Evolutionary conservation across 2,329 filamentous ascomycete species (phyloP), one percentile per base, ranked within the genome.

Genomic region (Fusarium humuli): DNA sequence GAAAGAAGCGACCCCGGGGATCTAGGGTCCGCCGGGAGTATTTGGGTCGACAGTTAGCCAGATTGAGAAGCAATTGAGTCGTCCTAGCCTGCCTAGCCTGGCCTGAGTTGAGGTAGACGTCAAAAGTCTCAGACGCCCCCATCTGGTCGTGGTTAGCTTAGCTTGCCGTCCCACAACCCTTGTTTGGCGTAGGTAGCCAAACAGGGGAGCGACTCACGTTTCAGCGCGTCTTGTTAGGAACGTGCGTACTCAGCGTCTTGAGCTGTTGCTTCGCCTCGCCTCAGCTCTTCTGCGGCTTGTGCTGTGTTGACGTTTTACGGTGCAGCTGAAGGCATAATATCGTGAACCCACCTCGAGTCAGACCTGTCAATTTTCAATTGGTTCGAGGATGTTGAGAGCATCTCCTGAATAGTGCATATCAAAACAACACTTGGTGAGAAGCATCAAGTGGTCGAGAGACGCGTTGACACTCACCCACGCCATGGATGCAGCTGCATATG

Each of bases 181-280:
- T 61, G 56, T 55, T 55, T 60, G 69, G 61, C 46, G 73, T 69
- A 61, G 67, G 41, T 57, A 52, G 59, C 70, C 69, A 69, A 54
- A 67, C 73, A 75, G 63, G 73, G 72, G 67, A 73, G 70, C 69
- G 71, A 76, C 73, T 75, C 73, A 75, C 72, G 73, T 75, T 75
- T 75, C 73, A 76, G 73, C 72, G 72, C 73, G 72, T 61, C 63
- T 65, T 61, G 69, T 47, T 53, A 67, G 69, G 61, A 71, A 70
- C 54, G 54, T 48, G 46, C 61, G 61, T 71, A 63, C 62, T 65
- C 52, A 37, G 65, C 44, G 34, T 6, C 48, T 50, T 20, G 34
- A 47, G 48, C 48, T 37, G 30, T n/a, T n/a, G 30, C 30, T 25
- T 42, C n/a, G 25, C 60, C 48, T 52, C 52, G 59, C 65, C 61